Evolutionary conservation across 2,329 filamentous ascomycete genomes (phyloP).

Genomic region (Aspergillus proliferans): DNA sequence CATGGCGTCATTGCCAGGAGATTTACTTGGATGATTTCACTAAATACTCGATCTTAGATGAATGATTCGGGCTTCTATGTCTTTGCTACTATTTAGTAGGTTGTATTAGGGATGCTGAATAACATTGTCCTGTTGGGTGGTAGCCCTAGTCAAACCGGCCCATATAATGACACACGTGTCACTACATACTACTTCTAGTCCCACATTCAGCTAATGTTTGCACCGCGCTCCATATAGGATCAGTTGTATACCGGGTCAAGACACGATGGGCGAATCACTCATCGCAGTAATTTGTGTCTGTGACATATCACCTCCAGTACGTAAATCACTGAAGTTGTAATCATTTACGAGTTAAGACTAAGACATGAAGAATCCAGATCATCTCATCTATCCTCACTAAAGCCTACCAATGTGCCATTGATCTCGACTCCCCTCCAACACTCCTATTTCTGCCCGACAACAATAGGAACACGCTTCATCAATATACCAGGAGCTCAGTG

Average conservation of each 20-base stretch:
- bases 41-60: no score
- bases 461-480: not conserved
- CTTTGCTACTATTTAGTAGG: no score
- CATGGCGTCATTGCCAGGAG: conserved; percentile 1
- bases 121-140: no score
- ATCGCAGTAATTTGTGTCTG: not conserved
- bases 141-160: no score
- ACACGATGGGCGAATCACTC: not conserved
- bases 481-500: not conserved
- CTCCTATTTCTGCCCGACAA: not conserved
- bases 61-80: no score
- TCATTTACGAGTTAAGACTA: not conserved
- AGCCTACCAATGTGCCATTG: not conserved
- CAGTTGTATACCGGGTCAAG: no score
- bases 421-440: not conserved
- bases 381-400: not conserved
- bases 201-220: no score
- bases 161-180: no score
- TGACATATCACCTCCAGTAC: not conserved
- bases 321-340: not conserved
- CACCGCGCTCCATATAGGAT: no score
- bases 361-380: not conserved
- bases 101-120: no score
- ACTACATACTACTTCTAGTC: no score
- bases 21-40: no score